phyloP scores from a whole-genome alignment of 768 basidiomycete species.

The Amanita brunnescens region DNA sequence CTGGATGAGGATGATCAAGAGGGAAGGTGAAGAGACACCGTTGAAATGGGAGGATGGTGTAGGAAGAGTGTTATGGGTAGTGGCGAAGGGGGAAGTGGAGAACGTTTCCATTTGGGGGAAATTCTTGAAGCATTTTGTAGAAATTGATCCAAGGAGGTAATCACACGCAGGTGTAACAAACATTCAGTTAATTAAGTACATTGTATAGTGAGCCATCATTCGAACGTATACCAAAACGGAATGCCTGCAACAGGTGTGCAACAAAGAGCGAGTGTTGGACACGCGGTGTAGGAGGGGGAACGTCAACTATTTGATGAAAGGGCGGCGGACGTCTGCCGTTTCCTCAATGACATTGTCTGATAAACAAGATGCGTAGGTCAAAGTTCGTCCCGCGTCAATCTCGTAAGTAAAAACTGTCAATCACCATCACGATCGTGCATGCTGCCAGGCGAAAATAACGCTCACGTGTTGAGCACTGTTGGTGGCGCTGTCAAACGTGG shows the following conservation, averaged over 20 bases:
- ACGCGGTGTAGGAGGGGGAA: constrained; percentile 97
- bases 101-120: constrained; percentile 22
- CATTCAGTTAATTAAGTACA: no score
- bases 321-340: constrained; percentile 83
- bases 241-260: constrained; percentile 33
- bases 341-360: no score
- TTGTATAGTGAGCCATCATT: no score
- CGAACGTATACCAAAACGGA: no score
- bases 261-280: constrained; percentile 71
- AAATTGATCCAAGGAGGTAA: constrained; percentile 15
- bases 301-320: constrained; percentile 97
- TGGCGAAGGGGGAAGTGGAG: constrained; percentile 23
- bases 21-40: constrained; percentile 12
- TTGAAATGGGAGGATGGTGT: constrained; percentile 28
- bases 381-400: no score
- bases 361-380: no score
- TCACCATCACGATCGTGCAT: no score
- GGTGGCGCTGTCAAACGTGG: no score
- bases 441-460: no score
- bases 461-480: no score
- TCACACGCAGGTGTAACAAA: background rate
- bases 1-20: constrained; percentile 20
- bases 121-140: constrained; percentile 26
- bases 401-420: no score
- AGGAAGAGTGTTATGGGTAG: constrained; percentile 24